Evolutionary conservation across 2,329 filamentous ascomycete species (phyloP), one percentile per base, ranked within the genome.

Genomic region (Trichoderma sp.): DNA sequence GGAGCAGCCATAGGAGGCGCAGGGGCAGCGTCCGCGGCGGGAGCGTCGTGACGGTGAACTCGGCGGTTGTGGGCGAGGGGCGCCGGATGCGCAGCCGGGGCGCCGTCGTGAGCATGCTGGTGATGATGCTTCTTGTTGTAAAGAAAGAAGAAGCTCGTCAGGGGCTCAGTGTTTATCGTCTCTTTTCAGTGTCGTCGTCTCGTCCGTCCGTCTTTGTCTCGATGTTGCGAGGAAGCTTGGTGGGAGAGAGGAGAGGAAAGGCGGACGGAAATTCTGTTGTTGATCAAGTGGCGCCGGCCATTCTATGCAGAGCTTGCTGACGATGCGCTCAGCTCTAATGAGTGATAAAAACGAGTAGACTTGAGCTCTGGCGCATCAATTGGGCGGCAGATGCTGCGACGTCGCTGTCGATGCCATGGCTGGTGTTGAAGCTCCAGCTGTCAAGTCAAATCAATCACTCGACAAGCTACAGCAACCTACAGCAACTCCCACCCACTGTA

Each of bases 31-130:
- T 83, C 4, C 78, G 74, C 0, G 80, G 78, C 0, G 90, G 87
- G 51, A 88, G 86, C 65, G 93, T 97, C 43, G 93, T 95, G 64
- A 97, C 91, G 34, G 90, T 96, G 82, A 94, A 98, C 70, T 91
- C 90, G 74, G 91, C 88, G n/a, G 95, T 97, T 3, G 93, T 96
- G 54, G 92, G 89, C 26, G 95, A 93, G 57, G 91, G 90, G 24
- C 87, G 85, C 69, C 87, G 83, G 67, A 84, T 84, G 71, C 81
- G 83, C 58, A 92, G 85, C 70, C 83, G 83, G 10, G 87, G 85
- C 1, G 80, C 72, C 21, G 82, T 85, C 48, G 84, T 85, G 69
- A 90, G 82, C 89, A 92, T 91, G 58, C 69, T 74, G 55, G 30
- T 52, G 2, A 10, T 34, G 30, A 34, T 34, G 30, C 30, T 34